Conservation (phyloP, 768 basidiomycete species). For the Serendipita sp. region DNA sequence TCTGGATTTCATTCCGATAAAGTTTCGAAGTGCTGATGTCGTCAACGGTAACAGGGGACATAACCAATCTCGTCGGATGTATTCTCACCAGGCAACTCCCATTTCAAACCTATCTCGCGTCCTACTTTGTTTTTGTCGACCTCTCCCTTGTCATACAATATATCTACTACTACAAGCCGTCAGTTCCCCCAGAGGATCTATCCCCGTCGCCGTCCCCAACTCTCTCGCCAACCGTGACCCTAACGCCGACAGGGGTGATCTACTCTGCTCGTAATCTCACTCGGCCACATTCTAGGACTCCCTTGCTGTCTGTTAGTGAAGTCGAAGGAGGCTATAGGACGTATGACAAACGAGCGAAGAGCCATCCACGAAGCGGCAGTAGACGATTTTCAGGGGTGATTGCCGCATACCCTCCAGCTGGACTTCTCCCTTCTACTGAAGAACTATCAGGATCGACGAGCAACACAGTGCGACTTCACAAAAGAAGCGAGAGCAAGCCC, state of each 20-base stretch:
- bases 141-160: conserved; percentile 61
- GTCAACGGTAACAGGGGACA: conserved; percentile 44
- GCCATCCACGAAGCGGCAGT: not conserved
- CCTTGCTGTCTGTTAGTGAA: not conserved
- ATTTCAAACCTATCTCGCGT: conserved; percentile 90
- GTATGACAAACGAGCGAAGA: not conserved
- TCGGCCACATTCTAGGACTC: conserved; percentile 20
- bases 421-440: not conserved
- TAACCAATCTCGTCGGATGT: conserved; percentile 84
- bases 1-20: not conserved
- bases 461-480: not conserved
- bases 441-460: not conserved
- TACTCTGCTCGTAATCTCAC: conserved; percentile 20
- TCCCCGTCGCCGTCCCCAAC: conserved; percentile 20
- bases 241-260: conserved; percentile 27
- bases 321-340: conserved; percentile 1
- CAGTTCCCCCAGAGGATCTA: conserved; percentile 7
- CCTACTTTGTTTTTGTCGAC: conserved; percentile 82
- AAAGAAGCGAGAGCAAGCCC: not conserved
- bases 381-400: not conserved
- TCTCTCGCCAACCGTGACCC: conserved; percentile 22
- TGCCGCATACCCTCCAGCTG: not conserved
- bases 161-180: conserved; percentile 43
- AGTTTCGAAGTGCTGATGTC: too few relatives aligned
- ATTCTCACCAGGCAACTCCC: conserved; percentile 84